A percentile compares a stretch with the other conserved stretches of the same genome.
phyloP scores from a whole-genome alignment of 495 filamentous ascomycete species.

The Penicillium daleae region DNA sequence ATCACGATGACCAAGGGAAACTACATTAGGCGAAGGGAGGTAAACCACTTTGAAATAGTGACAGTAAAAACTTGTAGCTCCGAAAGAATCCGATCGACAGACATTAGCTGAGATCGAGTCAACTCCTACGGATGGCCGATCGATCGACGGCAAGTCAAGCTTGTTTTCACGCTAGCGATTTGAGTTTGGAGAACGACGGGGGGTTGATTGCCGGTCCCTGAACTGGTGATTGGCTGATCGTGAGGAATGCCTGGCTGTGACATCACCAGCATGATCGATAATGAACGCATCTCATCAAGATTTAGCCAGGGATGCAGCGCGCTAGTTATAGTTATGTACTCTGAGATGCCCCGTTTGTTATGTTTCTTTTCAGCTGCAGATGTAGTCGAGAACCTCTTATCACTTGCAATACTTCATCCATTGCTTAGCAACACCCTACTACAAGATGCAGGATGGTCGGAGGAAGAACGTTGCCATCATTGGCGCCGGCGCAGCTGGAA shows the following conservation, averaged over 20 bases:
- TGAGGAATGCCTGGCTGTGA: slow-evolving; percentile 20
- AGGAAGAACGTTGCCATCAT: slow-evolving; percentile 57
- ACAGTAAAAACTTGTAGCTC: not conserved
- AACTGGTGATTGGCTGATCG: slow-evolving; percentile 29
- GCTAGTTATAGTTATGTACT: not conserved
- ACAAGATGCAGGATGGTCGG: slow-evolving; percentile 11
- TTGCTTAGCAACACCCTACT: not conserved
- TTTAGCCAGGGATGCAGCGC: not conserved
- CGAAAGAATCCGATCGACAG: not conserved
- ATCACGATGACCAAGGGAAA: too few species aligned
- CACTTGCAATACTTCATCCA: not conserved
- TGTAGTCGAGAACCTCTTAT: not conserved
- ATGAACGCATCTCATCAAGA: slow-evolving; percentile 17
- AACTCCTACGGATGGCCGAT: not conserved
- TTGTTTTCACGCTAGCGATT: slow-evolving; percentile 5
- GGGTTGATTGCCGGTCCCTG: not conserved
- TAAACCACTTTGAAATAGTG: not conserved
- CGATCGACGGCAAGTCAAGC: not conserved
- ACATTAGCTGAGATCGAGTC: not conserved
- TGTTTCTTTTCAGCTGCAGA: not conserved
- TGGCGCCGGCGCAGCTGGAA: slow-evolving; percentile 68
- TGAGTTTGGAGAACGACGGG: not conserved
- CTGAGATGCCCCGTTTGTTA: not conserved
- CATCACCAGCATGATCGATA: slow-evolving; percentile 23
- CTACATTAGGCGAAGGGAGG: too few species aligned